Percentiles rank a stretch among this genome's conserved stretches.
Evolutionary conservation across 164 flowering plant species (phyloP).

Genomic region (Piper betle): DNA sequence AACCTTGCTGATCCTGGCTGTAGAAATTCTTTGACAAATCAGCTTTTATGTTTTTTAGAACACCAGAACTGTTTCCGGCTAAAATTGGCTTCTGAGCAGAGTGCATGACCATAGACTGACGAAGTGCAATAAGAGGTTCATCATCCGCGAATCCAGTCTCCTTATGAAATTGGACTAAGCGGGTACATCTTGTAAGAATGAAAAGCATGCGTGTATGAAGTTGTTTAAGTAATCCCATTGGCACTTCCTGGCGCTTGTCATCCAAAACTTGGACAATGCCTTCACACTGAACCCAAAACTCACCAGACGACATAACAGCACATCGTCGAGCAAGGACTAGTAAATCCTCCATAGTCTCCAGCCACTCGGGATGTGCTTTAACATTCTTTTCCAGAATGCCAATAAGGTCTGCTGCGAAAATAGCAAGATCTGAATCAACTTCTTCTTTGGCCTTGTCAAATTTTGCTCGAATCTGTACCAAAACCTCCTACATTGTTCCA

Average conservation of each 20-base stretch:
- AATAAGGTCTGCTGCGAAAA: conserved; percentile 91
- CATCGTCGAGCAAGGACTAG: conserved; percentile 84
- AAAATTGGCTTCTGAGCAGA: conserved; percentile 51
- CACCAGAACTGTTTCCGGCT: conserved; percentile 24
- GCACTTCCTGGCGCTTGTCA: conserved; percentile 93
- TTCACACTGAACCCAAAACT: conserved; percentile 99
- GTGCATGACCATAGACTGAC: conserved; percentile 51
- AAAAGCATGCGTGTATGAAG: conserved; percentile 99
- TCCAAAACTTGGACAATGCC: conserved; percentile 97
- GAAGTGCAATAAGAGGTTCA: conserved; percentile 52
- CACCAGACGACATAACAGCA: conserved; percentile 85
- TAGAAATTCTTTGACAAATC: conserved; percentile 22
- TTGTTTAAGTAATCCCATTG: conserved; percentile 84
- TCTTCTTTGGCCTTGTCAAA: conserved; percentile 99
- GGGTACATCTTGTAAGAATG: conserved; percentile 93
- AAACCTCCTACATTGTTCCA: conserved; percentile 49
- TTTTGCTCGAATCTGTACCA: conserved; percentile 68
- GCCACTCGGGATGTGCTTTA: conserved; percentile 93
- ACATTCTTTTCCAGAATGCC: conserved; percentile 87
- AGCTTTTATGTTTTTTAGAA: conserved; percentile 27
- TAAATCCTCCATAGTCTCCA: conserved; percentile 90
- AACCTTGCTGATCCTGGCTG: conserved; percentile 82
- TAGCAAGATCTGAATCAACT: conserved; percentile 88
- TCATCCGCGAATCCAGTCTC: conserved; percentile 91
- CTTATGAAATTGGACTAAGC: conserved; percentile 94